phyloP scores from a whole-genome alignment of 306 rosid species.

The Glycine soja region DNA sequence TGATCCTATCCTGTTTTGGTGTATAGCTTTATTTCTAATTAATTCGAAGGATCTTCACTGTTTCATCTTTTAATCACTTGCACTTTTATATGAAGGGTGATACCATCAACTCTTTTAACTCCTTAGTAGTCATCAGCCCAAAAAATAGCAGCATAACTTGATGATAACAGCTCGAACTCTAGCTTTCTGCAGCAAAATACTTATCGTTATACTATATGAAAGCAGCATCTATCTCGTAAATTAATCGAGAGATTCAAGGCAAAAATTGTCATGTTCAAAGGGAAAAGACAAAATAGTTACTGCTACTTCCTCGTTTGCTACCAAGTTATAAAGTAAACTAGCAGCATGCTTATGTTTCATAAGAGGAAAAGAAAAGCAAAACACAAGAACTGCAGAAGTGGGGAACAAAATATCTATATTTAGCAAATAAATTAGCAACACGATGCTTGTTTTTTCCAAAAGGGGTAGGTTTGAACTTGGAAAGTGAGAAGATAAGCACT shows the following conservation, averaged over 20 bases:
- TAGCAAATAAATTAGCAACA: no score
- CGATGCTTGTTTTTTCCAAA: no score
- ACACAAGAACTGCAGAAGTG: no score
- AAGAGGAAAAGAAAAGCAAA: no score
- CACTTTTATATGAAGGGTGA: conserved; percentile 15
- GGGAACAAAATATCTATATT: no score
- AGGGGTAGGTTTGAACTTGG: conserved; percentile 35
- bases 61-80: conserved; percentile 11
- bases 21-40: background rate
- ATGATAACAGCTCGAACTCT: background rate
- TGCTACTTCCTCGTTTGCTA: no score
- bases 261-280: conserved; percentile 28
- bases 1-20: conserved; percentile 5
- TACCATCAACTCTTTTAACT: background rate
- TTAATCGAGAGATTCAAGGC: conserved; percentile 45
- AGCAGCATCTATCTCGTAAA: conserved; percentile 34
- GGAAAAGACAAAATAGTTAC: conserved; percentile 27
- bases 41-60: conserved; percentile 12
- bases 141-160: background rate
- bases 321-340: no score
- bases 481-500: conserved; percentile 59
- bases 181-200: conserved; percentile 13
- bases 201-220: conserved; percentile 22
- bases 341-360: no score
- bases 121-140: background rate